Conservation (phyloP, 1,139 yeast species). For the Williopsis jadinii region DNA sequence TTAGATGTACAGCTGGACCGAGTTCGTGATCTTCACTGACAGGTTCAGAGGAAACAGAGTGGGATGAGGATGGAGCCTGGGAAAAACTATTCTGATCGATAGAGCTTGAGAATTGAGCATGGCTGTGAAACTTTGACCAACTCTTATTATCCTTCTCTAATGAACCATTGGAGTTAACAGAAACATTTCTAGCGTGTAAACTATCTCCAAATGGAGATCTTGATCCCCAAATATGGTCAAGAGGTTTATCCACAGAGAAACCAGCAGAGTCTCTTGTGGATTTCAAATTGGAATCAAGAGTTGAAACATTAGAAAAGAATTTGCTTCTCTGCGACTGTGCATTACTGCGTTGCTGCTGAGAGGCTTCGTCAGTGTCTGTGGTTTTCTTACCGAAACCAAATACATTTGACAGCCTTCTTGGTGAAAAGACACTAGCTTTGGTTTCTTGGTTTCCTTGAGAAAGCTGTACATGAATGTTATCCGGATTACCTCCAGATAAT, state of each 20-base stretch:
- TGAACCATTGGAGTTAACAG: slow-evolving; percentile 10
- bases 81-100: background rate
- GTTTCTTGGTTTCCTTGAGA: background rate
- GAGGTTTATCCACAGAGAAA: background rate
- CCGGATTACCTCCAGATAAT: slow-evolving; percentile 11
- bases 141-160: slow-evolving; percentile 12
- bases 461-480: slow-evolving; percentile 4
- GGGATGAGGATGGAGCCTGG: slow-evolving; percentile 6
- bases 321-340: slow-evolving; percentile 1
- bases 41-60: slow-evolving; percentile 9
- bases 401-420: slow-evolving; percentile 22
- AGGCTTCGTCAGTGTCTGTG: no score
- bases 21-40: slow-evolving; percentile 10
- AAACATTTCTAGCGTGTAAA: slow-evolving; percentile 10
- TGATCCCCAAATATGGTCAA: slow-evolving; percentile 1
- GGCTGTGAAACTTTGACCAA: slow-evolving; percentile 12
- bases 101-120: background rate
- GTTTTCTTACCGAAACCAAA: slow-evolving; percentile 18
- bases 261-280: no score
- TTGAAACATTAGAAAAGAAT: slow-evolving; percentile 10
- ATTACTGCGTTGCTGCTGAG: no score
- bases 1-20: slow-evolving; percentile 13
- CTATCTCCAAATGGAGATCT: slow-evolving; percentile 1
- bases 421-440: slow-evolving; percentile 16
- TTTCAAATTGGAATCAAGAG: background rate